Percentiles rank a stretch among this genome's conserved stretches.
phyloP scores from a whole-genome alignment of 2,329 filamentous ascomycete species.

The Cytospora mali region DNA sequence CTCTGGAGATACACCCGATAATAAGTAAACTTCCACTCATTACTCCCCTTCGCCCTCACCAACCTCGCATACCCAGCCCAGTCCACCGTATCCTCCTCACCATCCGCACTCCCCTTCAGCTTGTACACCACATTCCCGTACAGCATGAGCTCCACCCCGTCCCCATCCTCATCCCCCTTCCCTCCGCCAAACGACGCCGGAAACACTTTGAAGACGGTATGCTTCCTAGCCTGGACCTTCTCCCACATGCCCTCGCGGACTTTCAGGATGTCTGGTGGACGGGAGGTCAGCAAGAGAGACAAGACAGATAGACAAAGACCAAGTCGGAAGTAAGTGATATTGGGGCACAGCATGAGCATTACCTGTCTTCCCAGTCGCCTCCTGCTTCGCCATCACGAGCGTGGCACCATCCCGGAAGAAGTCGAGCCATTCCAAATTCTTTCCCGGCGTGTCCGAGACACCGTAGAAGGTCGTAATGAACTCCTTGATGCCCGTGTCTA shows the following conservation, averaged over 20 bases:
- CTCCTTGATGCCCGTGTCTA: slow-evolving; percentile 31
- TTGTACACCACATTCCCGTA: slow-evolving; percentile 35
- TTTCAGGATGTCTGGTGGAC: slow-evolving; percentile 42
- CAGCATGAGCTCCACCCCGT: slow-evolving; percentile 41
- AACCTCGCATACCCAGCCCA: slow-evolving; percentile 39
- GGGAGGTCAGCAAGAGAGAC: background rate
- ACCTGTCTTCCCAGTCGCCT: slow-evolving; percentile 38
- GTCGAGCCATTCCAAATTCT: slow-evolving; percentile 47
- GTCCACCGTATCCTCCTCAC: slow-evolving; percentile 30
- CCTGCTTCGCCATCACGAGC: slow-evolving; percentile 46
- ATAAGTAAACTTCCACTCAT: slow-evolving; percentile 34
- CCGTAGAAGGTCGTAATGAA: slow-evolving; percentile 50
- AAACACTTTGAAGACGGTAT: slow-evolving; percentile 47
- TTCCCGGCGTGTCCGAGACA: slow-evolving; percentile 45
- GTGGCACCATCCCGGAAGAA: slow-evolving; percentile 47
- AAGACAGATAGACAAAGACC: background rate
- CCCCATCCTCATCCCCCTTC: slow-evolving; percentile 15
- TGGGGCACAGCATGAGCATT: background rate
- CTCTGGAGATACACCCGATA: slow-evolving; percentile 40
- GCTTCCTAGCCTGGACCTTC: slow-evolving; percentile 42
- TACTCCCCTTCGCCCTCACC: slow-evolving; percentile 27
- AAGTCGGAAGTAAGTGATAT: no score
- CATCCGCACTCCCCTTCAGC: slow-evolving; percentile 28
- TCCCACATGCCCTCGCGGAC: slow-evolving; percentile 50
- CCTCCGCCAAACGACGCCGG: slow-evolving; percentile 40